Evolutionary conservation across 345 rosid genomes (phyloP), one percentile per base, ranked within the genome.

Genomic region (Psidium guajava): DNA sequence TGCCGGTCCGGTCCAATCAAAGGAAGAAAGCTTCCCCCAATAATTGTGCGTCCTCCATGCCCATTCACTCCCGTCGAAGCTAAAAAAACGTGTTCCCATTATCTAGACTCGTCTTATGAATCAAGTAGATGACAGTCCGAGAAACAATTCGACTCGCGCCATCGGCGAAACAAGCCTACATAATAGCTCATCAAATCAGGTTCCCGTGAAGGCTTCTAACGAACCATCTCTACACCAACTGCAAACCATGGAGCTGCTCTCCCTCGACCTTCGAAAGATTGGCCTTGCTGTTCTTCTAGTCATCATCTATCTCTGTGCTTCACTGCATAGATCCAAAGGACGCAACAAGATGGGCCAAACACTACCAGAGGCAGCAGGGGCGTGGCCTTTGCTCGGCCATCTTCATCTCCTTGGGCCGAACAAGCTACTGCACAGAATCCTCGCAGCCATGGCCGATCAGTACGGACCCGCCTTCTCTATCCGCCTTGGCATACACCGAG

Each of bases 351-450:
- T 16, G 8, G 85, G 53, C 58, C 85, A 84, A 82, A 52, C 3
- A 8, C 89, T 90, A 13, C 92, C 88, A 4, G 86, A 89, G 81
- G 54, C 88, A 50, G 81, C 82, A 24, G 87, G 88, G 57, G 84
- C 92, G 36, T 89, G 89, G 88, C 91, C 91, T 42, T 15, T 87
- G 6, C 40, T 89, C 9, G 92, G 92, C 81, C 90, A 91, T 85
- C 84, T 91, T 5, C 88, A 25, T 84, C 85, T 84, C 36, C 85
- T 89, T 15, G 42, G 85, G 53, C 57, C 54, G 49, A 27, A 86
- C 85, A 85, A 87, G 83, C 86, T 86, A 11, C 36, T 83, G 3
- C 90, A 89, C 83, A 84, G n/a, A 85, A 44, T 56, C 15, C 84
- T 89, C 5, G 90, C 84, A 18, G 53, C 47, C 59, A 77, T 91